Conservation (phyloP, 2,329 filamentous ascomycete genomes). For the Colletotrichum sp. region DNA sequence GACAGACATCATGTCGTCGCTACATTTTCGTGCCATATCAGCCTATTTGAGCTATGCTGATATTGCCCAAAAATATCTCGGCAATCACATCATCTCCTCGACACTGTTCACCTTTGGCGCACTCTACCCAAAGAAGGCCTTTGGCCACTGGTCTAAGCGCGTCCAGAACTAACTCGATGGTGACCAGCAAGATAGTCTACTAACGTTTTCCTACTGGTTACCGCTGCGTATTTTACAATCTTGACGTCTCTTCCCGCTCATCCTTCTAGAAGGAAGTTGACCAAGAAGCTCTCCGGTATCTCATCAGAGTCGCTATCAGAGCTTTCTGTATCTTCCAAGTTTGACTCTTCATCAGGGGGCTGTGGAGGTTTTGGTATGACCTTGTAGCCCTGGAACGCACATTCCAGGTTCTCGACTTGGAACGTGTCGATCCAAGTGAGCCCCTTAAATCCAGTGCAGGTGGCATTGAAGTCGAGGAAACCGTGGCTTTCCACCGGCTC, state of each 20-base stretch:
- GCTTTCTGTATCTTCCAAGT: background rate
- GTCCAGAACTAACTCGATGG: background rate
- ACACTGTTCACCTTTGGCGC: too few relatives aligned
- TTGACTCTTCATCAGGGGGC: background rate
- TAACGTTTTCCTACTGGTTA: background rate
- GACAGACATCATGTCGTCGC: too few relatives aligned
- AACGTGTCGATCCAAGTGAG: background rate
- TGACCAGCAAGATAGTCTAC: background rate
- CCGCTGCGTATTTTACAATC: background rate
- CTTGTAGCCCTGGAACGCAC: background rate
- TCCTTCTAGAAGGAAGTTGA: background rate
- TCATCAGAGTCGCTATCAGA: background rate
- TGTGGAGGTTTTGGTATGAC: background rate
- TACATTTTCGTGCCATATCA: too few relatives aligned
- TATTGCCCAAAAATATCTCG: too few relatives aligned
- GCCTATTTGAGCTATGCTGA: too few relatives aligned
- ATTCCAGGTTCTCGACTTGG: background rate
- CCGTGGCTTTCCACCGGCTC: background rate
- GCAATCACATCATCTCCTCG: too few relatives aligned
- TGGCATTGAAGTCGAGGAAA: background rate
- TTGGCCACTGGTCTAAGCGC: too few relatives aligned
- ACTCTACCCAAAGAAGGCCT: too few relatives aligned
- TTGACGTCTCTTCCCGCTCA: background rate
- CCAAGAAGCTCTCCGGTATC: background rate
- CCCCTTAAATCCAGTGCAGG: background rate